Evolutionary conservation across 345 rosid genomes (phyloP), one percentile per base, ranked within the genome.

Genomic region (Heritiera fomes): DNA sequence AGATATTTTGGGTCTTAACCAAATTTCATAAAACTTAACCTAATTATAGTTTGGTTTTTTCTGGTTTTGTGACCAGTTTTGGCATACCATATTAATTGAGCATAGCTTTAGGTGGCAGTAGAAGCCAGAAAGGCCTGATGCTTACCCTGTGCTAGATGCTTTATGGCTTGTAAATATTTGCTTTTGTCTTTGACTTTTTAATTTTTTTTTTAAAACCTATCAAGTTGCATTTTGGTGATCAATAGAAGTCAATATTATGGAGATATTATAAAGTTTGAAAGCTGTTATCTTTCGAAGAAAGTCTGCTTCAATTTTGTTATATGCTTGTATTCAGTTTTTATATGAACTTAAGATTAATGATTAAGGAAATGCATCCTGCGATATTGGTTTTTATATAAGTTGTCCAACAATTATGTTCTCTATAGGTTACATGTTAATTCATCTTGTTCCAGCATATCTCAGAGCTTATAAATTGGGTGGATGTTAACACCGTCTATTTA

Each of bases 121-220:
- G 45, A 72, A 38, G 23, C 43, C 76, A 34, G 32, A 72, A 72
- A 53, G 63, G 34, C 46, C 62, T 72, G 49, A 53, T 72, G 12
- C 62, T 53, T 34, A 34, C 18, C 61, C 32, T 30, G 14, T 52
- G 75, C 46, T 72, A 34, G 30, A 72, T 72, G 45, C 46, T 72
- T 18, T 53, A 53, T 34, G 18, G 62, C 9, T 72, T 72, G 49
- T 72, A n/a, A 23, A 23, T 0, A 23, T n/a, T n/a, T 23, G 28
- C 28, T 32, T 72, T 20, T 34, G 20, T 72, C 15, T 71, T 52
- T 72, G 9, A 2, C 28, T 5, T 6, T 52, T 32, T 52, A 30
- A n/a, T n/a, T n/a, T 17, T 18, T 20, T 34, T 38, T 32, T 5
- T 30, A 32, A 72, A 72, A 9, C 12, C 9, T 72, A 53, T 8